Base-by-base conservation (phyloP, 345 rosid genomes). In the Populus davidiana region DNA sequence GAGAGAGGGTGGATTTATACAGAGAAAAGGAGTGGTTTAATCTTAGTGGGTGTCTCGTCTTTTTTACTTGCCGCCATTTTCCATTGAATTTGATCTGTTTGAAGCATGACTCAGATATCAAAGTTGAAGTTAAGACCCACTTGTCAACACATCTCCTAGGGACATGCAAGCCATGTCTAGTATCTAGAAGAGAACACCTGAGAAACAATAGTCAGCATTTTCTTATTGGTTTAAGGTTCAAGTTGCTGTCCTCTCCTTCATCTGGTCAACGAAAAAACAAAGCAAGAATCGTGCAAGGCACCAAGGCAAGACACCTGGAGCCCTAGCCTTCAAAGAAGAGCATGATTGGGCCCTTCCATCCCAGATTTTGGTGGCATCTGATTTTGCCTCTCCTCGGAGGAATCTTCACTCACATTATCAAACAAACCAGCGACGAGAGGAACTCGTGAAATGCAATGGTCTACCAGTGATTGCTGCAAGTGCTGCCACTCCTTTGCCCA, bases 41-140 rank as follows among this genome's bases (percentile, higher is more conserved):
- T 11, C 82, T 64, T 78, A 78, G 96, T 88, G 90, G 96, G 88
- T 50, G 50, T 69, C 92, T 86, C 86, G 91, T 89, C 78, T 72
- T 75, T 18, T 56, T 27, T 77, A 54, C 66, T 83, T 79, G 90
- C 79, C 82, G 65, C 63, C 83, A 80, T 78, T 85, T 80, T 69
- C 36, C n/a, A 36, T 43, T 36, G 71, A 68, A 67, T 62, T 77
- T 81, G 81, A 62, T 76, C 17, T 69, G 9, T 44, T 47, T 71
- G 3, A 12, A 43, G 44, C 18, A 29, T 66, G 80, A 76, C 84
- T 83, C 81, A 77, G 49, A 43, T 81, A 63, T 73, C 83, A 75
- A 79, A 20, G 78, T 70, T 72, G 3, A 47, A 33, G 23, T 63
- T 6, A 41, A 71, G 49, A 70, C 62, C 9, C 50, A 21, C 16